These are phyloP conservation scores for Phycomyces blakesleeanus DNA, from an alignment of 192 early-diverging fungal genomes.

Conservation along the genomic window DNA sequence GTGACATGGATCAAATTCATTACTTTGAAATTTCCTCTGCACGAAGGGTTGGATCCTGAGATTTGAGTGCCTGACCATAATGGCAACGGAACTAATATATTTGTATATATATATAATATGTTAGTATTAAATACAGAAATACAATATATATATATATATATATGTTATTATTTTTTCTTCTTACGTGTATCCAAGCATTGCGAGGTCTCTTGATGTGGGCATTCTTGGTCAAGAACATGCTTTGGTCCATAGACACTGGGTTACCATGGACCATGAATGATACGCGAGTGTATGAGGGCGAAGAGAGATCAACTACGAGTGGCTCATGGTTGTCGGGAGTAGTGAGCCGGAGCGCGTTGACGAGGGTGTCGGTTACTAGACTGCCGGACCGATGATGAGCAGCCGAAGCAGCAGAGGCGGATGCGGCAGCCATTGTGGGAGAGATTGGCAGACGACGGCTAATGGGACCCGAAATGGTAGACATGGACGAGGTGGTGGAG, in stretches of 20 bases:
- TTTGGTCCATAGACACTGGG: not conserved
- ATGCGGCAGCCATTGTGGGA: not conserved
- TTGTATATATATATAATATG: not conserved
- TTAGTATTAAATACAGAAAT: not conserved
- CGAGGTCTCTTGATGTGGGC: slow-evolving; percentile 29
- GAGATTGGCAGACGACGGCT: not conserved
- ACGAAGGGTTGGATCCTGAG: slow-evolving; percentile 24
- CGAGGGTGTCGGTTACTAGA: not conserved
- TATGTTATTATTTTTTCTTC: too few species aligned
- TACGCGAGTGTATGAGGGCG: not conserved
- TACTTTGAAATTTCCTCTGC: slow-evolving; percentile 34
- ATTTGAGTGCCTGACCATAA: slow-evolving; percentile 26
- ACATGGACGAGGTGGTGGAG: not conserved
- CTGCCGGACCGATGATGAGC: not conserved
- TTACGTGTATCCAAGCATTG: slow-evolving; percentile 33
- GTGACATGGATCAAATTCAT: not conserved
- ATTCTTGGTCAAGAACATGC: slow-evolving; percentile 28
- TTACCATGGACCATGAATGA: not conserved
- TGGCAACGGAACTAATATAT: slow-evolving; percentile 22
- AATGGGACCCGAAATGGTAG: not conserved
- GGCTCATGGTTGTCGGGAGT: not conserved
- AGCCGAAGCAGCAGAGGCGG: not conserved
- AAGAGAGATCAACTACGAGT: not conserved
- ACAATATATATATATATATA: not conserved
- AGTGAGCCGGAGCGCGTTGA: not conserved